Evolutionary conservation across 2,329 filamentous ascomycete species (phyloP), one percentile per base, ranked within the genome.

Genomic region (Dactylonectria macrodidyma): DNA sequence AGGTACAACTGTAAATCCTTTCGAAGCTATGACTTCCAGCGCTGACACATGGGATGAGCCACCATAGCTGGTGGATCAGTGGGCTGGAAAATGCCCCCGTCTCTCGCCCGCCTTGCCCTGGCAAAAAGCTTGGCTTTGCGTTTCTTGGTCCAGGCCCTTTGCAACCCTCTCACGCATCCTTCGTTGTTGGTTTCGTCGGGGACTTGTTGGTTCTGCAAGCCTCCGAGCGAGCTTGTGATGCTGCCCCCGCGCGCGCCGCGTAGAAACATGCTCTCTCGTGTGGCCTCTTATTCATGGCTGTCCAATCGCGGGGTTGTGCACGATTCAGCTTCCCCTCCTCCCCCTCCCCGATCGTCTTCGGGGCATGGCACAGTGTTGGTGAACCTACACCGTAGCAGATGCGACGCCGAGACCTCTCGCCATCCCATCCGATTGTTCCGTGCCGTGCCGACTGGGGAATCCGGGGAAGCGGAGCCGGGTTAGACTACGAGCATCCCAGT

Each of bases 401-500:
- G 12, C 41, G 41, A 59, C 26, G n/a, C 3, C 16, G 44, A 59
- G 19, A 19, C 30, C 51, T 51, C 16, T 41, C 33, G 22, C 22
- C 33, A 26, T 61, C 46, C 44, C n/a, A 48, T 66, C 57, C 57
- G 58, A 41, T 44, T 66, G 48, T 66, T 36, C 63, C 63, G 63
- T 66, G 63, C 58, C 63, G 63, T 61, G 48, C 63, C 63, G 63
- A 44, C 26, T 46, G 34, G 63, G 51, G 51, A 66, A 66, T 66
- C 63, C 60, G 63, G 63, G 63, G 63, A 66, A 66, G 63, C 63
- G 63, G 63, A 66, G 63, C 58, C 58, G 33, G 33, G 6, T 36
- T 38, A 2, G 26, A 30, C 26, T 5, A 30, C 26, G 26, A 10
- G 33, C 22, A 14, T 36, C 48, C 26, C 26, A 34, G 48, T 33